These are phyloP conservation scores for Exophiala calicioides DNA, from an alignment of 2,329 filamentous ascomycete genomes.

Conservation along the genomic window DNA sequence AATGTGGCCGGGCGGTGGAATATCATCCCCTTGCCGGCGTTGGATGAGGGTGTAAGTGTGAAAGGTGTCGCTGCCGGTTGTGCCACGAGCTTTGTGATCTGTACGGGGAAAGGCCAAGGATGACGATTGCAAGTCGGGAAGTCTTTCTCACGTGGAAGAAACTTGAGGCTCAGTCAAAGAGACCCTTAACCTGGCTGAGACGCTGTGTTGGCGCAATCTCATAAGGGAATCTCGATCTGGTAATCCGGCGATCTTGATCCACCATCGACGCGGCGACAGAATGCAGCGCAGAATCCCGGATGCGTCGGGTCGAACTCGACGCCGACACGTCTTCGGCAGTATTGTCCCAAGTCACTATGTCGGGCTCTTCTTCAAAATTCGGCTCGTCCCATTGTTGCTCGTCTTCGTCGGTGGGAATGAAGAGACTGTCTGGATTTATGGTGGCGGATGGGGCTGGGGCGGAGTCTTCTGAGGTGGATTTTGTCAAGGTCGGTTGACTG, in stretches of 20 bases:
- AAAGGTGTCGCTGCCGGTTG: constrained; percentile 76
- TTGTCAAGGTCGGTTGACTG: constrained; percentile 24
- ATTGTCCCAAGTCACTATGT: constrained; percentile 49
- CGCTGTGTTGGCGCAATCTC: constrained; percentile 50
- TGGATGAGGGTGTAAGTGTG: constrained; percentile 55
- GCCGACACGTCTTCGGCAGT: constrained; percentile 60
- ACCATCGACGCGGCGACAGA: constrained; percentile 21
- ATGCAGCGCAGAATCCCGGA: constrained; percentile 40
- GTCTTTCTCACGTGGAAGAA: too few relatives aligned
- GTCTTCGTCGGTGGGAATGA: constrained; percentile 61
- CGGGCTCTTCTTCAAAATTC: constrained; percentile 54
- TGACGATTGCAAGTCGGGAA: neutral
- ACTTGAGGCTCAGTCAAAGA: constrained; percentile 51
- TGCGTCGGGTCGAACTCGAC: constrained; percentile 35
- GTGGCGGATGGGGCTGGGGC: constrained; percentile 43
- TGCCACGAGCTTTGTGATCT: constrained; percentile 77
- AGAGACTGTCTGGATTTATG: constrained; percentile 59
- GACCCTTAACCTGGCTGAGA: constrained; percentile 49
- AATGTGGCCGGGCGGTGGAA: constrained; percentile 72
- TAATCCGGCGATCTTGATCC: constrained; percentile 18
- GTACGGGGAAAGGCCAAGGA: constrained; percentile 18
- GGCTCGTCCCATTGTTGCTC: constrained; percentile 60
- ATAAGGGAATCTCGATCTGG: constrained; percentile 26
- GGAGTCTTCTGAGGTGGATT: constrained; percentile 23
- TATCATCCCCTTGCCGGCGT: constrained; percentile 39